These are phyloP conservation scores for Hibiscus mutabilis DNA, from an alignment of 345 rosid species.

Conservation along the genomic window DNA sequence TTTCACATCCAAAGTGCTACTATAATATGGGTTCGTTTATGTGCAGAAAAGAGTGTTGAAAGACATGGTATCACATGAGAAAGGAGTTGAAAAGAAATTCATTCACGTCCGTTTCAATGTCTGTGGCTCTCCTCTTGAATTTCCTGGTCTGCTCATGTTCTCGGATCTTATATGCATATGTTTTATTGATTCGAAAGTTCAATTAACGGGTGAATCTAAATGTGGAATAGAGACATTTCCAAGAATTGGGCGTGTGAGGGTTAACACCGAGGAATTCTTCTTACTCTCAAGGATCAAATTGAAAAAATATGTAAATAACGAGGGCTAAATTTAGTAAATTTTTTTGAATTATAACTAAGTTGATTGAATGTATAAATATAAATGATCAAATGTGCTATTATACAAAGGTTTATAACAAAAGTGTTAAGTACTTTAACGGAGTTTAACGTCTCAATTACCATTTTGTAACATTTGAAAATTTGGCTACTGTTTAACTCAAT, in stretches of 20 bases:
- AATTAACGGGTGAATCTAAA: constrained; percentile 4
- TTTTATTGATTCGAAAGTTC: neutral
- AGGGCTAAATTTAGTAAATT: too few relatives aligned
- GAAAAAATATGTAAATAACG: too few relatives aligned
- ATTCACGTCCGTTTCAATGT: constrained; percentile 76
- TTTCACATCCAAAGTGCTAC: neutral
- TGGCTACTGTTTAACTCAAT: too few relatives aligned
- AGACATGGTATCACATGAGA: constrained; percentile 3
- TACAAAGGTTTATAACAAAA: too few relatives aligned
- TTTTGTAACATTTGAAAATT: too few relatives aligned
- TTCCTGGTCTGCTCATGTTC: constrained; percentile 42
- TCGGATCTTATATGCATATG: neutral
- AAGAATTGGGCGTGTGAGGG: constrained; percentile 74
- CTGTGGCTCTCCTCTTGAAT: constrained; percentile 77
- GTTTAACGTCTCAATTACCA: too few relatives aligned
- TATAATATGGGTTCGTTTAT: neutral
- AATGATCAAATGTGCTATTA: too few relatives aligned
- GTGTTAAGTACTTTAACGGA: too few relatives aligned
- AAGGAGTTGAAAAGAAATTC: constrained; percentile 59
- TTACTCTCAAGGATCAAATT: constrained; percentile 48
- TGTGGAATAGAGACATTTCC: constrained; percentile 64
- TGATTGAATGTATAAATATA: too few relatives aligned
- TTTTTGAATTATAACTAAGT: too few relatives aligned
- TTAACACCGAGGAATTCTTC: constrained; percentile 75
- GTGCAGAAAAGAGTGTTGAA: constrained; percentile 11